Evolutionary conservation across 306 rosid genomes (phyloP), one percentile per base, ranked within the genome.

Genomic region (Ormosia semicastrata): DNA sequence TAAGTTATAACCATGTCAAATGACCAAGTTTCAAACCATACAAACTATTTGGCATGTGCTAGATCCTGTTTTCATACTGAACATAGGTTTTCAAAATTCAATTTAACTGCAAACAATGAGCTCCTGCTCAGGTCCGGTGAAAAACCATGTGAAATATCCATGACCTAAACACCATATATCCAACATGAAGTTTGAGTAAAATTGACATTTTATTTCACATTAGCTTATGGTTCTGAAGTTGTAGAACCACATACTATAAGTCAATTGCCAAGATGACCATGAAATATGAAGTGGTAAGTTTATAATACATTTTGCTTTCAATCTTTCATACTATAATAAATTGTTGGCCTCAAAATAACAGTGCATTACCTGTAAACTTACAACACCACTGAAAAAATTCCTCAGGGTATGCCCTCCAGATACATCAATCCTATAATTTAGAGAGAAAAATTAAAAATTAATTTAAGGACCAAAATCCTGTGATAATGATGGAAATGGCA

Each of bases 331-430:
- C 41, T 47, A 52, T 8, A 32, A 60, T 62, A 62, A 77, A 53
- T 53, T 77, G 63, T 41, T 2, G 24, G 40, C 54, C 60, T 65
- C 5, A 15, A 56, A 66, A 15, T 59, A 52, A 7, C 63, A 56
- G 39, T 4, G 43, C 32, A 9, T 65, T 89, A 93, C 96, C 97
- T 93, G 98, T 83, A 90, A 82, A 49, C 80, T 73, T 62, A 92
- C 97, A 34, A 93, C 90, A 66, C 95, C 98, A 71, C 78, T 60
- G 85, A 84, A 95, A 33, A 90, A 36, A 62, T 76, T 86, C 85
- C 90, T 90, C 46, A 92, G 82, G 12, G 85, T 87, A 62, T 11
- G 91, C 33, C 92, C 90, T 18, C 97, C 93, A 75, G 97, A 91
- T 76, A 94, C 81, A 52, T 94, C 98, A 24, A 18, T 33, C 86